phyloP scores from a whole-genome alignment of 2,329 filamentous ascomycete species.

The Teratosphaeria zuluensis region DNA sequence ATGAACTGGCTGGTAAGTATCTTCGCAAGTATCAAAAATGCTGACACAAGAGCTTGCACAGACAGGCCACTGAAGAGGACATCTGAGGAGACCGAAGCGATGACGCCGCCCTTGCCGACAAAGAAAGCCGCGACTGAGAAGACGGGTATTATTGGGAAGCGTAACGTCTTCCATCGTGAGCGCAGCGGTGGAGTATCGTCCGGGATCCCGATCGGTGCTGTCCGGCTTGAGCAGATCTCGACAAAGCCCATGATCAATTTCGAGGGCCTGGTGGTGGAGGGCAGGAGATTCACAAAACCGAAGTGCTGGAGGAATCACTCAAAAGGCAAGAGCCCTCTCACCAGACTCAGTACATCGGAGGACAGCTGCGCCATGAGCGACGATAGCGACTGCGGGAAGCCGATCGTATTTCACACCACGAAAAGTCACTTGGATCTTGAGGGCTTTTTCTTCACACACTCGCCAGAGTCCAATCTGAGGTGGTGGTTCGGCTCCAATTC shows the following conservation, averaged over 20 bases:
- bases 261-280: not conserved
- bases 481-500: slow-evolving; percentile 1
- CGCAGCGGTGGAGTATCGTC: not conserved
- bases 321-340: slow-evolving; percentile 1
- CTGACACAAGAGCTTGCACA: not conserved
- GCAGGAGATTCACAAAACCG: not conserved
- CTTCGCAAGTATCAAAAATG: not conserved
- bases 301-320: not conserved
- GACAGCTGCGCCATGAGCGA: not conserved
- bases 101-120: not conserved
- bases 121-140: not conserved
- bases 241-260: not conserved
- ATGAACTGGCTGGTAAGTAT: not conserved
- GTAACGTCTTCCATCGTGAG: not conserved
- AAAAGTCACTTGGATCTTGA: not conserved
- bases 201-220: not conserved
- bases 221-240: not conserved
- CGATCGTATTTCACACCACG: not conserved
- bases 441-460: not conserved
- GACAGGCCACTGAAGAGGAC: not conserved
- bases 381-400: not conserved
- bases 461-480: not conserved
- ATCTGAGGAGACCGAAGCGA: not conserved
- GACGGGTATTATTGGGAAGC: not conserved
- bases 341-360: not conserved